These are phyloP conservation scores for Euphorbia celastroides DNA, from an alignment of 441 rosid species.

Conservation along the genomic window DNA sequence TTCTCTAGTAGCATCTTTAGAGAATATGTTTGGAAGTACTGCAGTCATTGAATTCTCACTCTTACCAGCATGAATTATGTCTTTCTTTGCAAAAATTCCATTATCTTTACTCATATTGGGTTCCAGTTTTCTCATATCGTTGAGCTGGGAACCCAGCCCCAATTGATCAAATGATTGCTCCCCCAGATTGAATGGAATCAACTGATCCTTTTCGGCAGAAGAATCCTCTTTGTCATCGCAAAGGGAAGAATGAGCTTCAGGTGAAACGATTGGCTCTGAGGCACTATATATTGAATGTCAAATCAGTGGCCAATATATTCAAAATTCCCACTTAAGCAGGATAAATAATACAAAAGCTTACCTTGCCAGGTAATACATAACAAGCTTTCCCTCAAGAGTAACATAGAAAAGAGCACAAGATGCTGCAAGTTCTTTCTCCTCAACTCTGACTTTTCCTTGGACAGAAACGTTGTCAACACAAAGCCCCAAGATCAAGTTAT, in stretches of 20 bases:
- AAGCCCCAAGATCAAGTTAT: constrained; percentile 87
- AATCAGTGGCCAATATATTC: constrained; percentile 16
- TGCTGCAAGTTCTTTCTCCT: constrained; percentile 66
- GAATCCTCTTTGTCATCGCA: constrained; percentile 54
- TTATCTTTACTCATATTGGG: constrained; percentile 10
- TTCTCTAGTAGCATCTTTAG: constrained; percentile 15
- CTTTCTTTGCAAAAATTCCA: constrained; percentile 22
- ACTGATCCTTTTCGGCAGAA: constrained; percentile 21
- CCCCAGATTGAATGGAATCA: constrained; percentile 28
- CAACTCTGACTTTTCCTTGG: constrained; percentile 53
- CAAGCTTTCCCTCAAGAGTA: constrained; percentile 88
- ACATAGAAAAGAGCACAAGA: constrained; percentile 72
- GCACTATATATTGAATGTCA: constrained; percentile 41
- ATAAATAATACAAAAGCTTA: constrained; percentile 25
- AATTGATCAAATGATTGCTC: constrained; percentile 27
- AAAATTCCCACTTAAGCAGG: constrained; percentile 2
- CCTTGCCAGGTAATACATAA: constrained; percentile 80
- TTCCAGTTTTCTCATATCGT: constrained; percentile 27
- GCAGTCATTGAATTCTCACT: constrained; percentile 26
- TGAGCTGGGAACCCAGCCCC: constrained; percentile 20
- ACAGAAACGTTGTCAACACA: constrained; percentile 59
- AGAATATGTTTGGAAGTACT: constrained; percentile 17
- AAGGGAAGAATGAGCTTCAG: constrained; percentile 30
- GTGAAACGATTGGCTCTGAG: constrained; percentile 32
- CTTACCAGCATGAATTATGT: constrained; percentile 20